Percentiles rank a stretch among this genome's conserved stretches.
Conservation (phyloP, 2,329 filamentous ascomycete species). For the Monosporascus sp. region DNA sequence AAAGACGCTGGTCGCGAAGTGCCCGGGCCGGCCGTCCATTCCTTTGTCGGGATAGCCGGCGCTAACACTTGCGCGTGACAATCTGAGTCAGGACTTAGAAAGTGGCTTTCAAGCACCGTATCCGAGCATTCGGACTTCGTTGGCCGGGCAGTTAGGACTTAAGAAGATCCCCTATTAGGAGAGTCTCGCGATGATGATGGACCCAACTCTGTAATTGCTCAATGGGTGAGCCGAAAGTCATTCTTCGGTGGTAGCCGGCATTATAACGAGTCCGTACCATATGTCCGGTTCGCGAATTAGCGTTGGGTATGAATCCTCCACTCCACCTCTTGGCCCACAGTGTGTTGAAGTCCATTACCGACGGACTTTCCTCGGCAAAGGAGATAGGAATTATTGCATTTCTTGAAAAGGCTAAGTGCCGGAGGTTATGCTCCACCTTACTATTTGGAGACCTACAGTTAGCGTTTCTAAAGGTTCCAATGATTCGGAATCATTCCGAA, state of each 20-base stretch:
- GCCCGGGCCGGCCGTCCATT: constrained; percentile 25
- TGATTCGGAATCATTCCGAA: no score
- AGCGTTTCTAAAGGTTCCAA: no score
- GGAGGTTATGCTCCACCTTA: neutral
- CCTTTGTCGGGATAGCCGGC: constrained; percentile 2
- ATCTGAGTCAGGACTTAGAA: neutral
- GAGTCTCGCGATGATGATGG: neutral
- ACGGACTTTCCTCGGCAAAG: neutral
- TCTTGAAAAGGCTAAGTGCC: neutral
- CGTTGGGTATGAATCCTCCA: neutral
- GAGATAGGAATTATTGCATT: neutral
- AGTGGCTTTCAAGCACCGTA: no score
- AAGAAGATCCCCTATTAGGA: neutral
- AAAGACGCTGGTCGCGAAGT: constrained; percentile 30
- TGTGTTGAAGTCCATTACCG: neutral
- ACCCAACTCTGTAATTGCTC: neutral
- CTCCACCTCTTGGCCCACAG: neutral
- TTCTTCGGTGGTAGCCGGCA: neutral
- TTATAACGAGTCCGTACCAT: neutral
- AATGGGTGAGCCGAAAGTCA: neutral
- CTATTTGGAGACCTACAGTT: no score
- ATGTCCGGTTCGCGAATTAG: neutral
- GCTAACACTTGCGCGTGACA: constrained; percentile 17
- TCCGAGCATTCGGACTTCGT: no score
- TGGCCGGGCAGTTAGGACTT: neutral